phyloP scores from a whole-genome alignment of 257 asterid species.

The Lavandula angustifolia region DNA sequence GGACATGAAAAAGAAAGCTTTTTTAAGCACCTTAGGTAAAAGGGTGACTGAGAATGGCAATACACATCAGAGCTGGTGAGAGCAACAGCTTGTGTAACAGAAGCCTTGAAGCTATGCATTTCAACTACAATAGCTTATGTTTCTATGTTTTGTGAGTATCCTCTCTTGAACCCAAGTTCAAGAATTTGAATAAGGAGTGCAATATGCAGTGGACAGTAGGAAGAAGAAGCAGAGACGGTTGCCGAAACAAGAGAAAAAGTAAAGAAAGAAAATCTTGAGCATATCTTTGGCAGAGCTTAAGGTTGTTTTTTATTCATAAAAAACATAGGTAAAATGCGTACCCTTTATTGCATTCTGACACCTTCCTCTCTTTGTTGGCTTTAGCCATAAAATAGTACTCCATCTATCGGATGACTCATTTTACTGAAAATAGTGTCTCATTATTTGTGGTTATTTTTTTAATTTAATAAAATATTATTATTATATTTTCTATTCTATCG shows the following conservation, averaged over 20 bases:
- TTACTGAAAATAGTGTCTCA: too few relatives aligned
- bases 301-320: constrained; percentile 36
- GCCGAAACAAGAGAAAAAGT: constrained; percentile 22
- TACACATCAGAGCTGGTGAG: constrained; percentile 52
- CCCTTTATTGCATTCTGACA: constrained; percentile 47
- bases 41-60: constrained; percentile 55
- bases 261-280: constrained; percentile 41
- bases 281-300: constrained; percentile 38
- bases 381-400: background rate
- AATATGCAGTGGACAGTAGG: constrained; percentile 22
- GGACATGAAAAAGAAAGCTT: background rate
- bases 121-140: constrained; percentile 28
- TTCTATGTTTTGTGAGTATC: constrained; percentile 3
- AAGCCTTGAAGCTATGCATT: constrained; percentile 61
- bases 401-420: too few relatives aligned
- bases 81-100: constrained; percentile 33
- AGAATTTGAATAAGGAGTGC: constrained; percentile 20
- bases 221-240: constrained; percentile 16
- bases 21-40: constrained; percentile 58
- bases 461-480: too few relatives aligned
- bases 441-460: too few relatives aligned
- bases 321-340: constrained; percentile 22
- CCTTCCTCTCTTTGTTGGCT: constrained; percentile 18
- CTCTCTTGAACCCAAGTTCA: background rate
- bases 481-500: too few relatives aligned